Conservation (phyloP, 495 filamentous ascomycete species). For the Xylaria longipes region DNA sequence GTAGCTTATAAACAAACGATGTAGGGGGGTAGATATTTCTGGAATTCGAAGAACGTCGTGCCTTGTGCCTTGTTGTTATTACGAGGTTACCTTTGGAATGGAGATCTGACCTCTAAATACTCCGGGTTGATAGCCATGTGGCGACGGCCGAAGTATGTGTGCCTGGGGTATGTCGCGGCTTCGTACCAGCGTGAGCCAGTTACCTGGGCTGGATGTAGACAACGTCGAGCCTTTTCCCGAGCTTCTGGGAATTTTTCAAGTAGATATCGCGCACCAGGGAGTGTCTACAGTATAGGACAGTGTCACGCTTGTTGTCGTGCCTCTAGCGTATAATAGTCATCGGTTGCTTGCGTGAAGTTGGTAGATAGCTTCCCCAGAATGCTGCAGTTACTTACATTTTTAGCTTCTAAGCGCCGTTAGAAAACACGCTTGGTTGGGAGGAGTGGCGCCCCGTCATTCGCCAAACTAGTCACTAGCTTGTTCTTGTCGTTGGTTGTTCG, state of each 20-base stretch:
- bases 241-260: background rate
- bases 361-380: background rate
- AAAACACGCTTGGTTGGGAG: background rate
- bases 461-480: background rate
- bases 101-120: background rate
- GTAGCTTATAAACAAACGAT: background rate
- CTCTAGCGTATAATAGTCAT: background rate
- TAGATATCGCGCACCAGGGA: background rate
- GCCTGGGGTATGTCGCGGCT: background rate
- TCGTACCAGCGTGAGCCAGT: background rate
- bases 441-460: background rate
- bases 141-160: background rate
- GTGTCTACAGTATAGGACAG: background rate
- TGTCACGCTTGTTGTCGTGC: background rate
- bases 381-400: slow-evolving; percentile 4
- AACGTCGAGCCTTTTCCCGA: background rate
- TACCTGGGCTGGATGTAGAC: background rate
- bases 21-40: background rate
- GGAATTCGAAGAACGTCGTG: background rate
- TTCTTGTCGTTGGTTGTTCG: background rate
- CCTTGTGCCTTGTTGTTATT: slow-evolving; percentile 2
- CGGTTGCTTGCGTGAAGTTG: background rate
- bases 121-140: background rate
- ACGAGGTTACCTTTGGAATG: background rate
- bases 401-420: background rate